Base-by-base conservation (phyloP, 169 alveolate species). In the Eimeria praecox region DNA sequence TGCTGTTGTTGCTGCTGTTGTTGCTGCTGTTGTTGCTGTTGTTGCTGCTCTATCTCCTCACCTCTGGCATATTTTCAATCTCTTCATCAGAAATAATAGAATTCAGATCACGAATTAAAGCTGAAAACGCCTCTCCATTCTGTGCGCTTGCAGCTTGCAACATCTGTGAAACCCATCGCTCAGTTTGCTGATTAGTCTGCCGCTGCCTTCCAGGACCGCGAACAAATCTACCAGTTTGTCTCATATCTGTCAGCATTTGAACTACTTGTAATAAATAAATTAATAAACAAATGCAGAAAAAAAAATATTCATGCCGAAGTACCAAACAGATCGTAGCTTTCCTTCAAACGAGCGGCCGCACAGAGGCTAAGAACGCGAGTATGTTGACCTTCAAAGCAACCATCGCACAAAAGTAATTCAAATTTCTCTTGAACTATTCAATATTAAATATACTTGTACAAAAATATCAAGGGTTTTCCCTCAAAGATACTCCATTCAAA, bases 61-160 rank as follows among this genome's bases (percentile, higher is more conserved):
- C 95, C 56, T 90, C 95, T 54, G 95, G 95, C 95, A 90, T 90
- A 40, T 24, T 56, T 59, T 33, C 75, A n/a, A 90, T 56, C 35
- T 90, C 95, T 40, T 35, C 33, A 46, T 90, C 82, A 4, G 95
- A 90, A 64, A 90, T 90, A 71, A 71, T 18, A 10, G 66, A 14
- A 33, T 90, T 89, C 35, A 44, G 35, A 12, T 90, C 80, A 3
- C 64, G 38, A 14, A 90, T 75, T 20, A 90, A 59, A 8, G 24
- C 80, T 27, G 95, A 44, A 49, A 90, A 90, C 27, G 62, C 59
- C 66, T 90, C 90, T 16, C 95, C 95, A 42, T 90, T 75, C 33
- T 38, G 56, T 38, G 73, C 90, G 9, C 12, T 12, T 5, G 77
- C 64, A 6, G 95, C 95, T 16, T 71, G 69, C 42, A 90, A 44